These are phyloP conservation scores for Cerioporus squamosus DNA, from an alignment of 1,284 basidiomycete genomes.

Conservation along the genomic window DNA sequence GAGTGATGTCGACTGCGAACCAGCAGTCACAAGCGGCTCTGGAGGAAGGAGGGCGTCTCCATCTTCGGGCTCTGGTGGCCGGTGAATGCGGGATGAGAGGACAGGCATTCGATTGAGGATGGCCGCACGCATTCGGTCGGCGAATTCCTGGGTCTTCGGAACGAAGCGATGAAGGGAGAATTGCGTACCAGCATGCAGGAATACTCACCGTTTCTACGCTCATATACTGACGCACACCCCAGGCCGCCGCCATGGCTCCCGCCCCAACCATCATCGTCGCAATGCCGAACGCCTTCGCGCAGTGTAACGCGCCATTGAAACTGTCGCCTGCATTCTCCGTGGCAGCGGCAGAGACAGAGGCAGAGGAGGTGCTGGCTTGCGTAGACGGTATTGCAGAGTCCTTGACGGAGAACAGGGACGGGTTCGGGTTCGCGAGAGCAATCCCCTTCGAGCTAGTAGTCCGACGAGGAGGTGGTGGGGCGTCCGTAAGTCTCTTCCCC, in stretches of 20 bases:
- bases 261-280: conserved; percentile 46
- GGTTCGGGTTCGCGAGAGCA: conserved; percentile 15
- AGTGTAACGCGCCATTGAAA: conserved; percentile 47
- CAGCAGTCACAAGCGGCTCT: neutral
- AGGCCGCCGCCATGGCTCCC: conserved; percentile 38
- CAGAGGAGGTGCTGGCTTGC: neutral
- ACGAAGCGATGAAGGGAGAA: neutral
- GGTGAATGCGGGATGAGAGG: conserved; percentile 55
- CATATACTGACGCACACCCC: conserved; percentile 43
- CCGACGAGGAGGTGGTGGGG: conserved; percentile 37
- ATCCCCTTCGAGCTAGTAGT: conserved; percentile 8
- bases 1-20: conserved; percentile 1
- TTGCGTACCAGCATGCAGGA: too few species aligned
- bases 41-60: conserved; percentile 20
- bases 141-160: conserved; percentile 59
- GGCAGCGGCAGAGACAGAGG: conserved; percentile 1
- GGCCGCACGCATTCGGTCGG: conserved; percentile 49
- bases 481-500: conserved; percentile 21
- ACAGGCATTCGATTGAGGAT: conserved; percentile 50
- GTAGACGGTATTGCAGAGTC: conserved; percentile 2
- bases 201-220: conserved; percentile 45
- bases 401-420: conserved; percentile 1
- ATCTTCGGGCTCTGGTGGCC: conserved; percentile 42
- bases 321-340: conserved; percentile 27
- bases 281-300: conserved; percentile 48